Evolutionary conservation across 805 yeast species (phyloP), one percentile per base, ranked within the genome.

Genomic region (Ogataea trehalophila): DNA sequence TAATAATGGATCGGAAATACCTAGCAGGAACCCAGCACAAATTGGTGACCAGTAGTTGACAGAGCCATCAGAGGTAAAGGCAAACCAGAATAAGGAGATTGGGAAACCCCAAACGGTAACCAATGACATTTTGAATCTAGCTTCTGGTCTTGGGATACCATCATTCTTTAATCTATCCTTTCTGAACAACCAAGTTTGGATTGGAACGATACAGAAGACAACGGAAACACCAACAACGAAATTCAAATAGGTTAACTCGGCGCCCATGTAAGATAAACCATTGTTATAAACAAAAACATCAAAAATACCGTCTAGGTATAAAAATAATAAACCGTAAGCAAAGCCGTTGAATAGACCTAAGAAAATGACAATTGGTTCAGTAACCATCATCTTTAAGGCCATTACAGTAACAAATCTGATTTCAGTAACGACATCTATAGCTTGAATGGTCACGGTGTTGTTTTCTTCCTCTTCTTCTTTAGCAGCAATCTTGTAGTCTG

Each of bases 41-140:
- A 66, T 61, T 45, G 67, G 66, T 13, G 69, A 65, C 70, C 70
- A 66, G 47, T 65, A 65, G 49, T 50, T 63, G 38, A 54, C 56
- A 14, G 49, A 40, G 43, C 70, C 70, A 46, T 58, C 54, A 0
- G 63, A 59, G 7, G 69, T 66, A 56, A 65, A 66, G 5, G 61
- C 69, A 41, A 66, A 61, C 70, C 70, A 66, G 44, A 65, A 55
- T 23, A 66, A 50, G 7, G 69, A 65, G 26, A 62, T 54, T 46
- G 69, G 70, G 63, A 65, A 66, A 37, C 68, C 67, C 70, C 70
- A 66, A 36, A 65, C 68, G 3, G 64, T 58, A 26, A 66, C 64
- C 45, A 66, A 52, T 1, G 70, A 65, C 13, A 58, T 17, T 33
- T 57, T 41, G 51, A 66, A 66, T 55, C 70, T 60, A 37, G 65